Percentiles rank a stretch among this genome's conserved stretches.
phyloP scores from a whole-genome alignment of 176 grass and related monocot genomes.

The Zizania latifolia region DNA sequence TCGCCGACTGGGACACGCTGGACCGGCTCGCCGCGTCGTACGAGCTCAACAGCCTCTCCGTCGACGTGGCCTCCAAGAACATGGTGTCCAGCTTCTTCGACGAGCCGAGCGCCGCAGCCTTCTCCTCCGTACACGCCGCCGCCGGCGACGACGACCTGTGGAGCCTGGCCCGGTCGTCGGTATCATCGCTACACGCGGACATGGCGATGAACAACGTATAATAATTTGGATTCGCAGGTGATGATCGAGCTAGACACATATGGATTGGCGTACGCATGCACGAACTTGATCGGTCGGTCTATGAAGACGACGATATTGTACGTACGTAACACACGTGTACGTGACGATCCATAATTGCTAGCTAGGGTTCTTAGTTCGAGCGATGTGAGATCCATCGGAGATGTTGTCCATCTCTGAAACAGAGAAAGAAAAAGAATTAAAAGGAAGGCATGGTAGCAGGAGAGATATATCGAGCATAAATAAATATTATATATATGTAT shows the following conservation, averaged over 20 bases:
- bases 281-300: background rate
- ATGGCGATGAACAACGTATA: slow-evolving; percentile 46
- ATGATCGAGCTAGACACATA: background rate
- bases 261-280: slow-evolving; percentile 15
- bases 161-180: slow-evolving; percentile 68
- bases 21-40: slow-evolving; percentile 53
- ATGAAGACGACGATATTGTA: slow-evolving; percentile 17
- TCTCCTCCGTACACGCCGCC: slow-evolving; percentile 10
- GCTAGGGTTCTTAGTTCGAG: slow-evolving; percentile 5
- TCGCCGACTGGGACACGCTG: slow-evolving; percentile 57
- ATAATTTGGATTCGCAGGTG: background rate
- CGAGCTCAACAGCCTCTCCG: slow-evolving; percentile 54
- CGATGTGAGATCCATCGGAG: background rate
- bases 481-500: slow-evolving; percentile 3
- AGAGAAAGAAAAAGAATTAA: background rate
- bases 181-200: slow-evolving; percentile 43
- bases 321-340: background rate
- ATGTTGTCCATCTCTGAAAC: background rate
- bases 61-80: slow-evolving; percentile 31
- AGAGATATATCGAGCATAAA: background rate
- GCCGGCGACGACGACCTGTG: slow-evolving; percentile 67
- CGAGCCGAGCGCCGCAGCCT: slow-evolving; percentile 7
- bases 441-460: slow-evolving; percentile 29
- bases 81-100: slow-evolving; percentile 33
- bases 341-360: slow-evolving; percentile 49